Evolutionary conservation across 2,329 filamentous ascomycete genomes (phyloP).

Genomic region (Phoma herbarum): DNA sequence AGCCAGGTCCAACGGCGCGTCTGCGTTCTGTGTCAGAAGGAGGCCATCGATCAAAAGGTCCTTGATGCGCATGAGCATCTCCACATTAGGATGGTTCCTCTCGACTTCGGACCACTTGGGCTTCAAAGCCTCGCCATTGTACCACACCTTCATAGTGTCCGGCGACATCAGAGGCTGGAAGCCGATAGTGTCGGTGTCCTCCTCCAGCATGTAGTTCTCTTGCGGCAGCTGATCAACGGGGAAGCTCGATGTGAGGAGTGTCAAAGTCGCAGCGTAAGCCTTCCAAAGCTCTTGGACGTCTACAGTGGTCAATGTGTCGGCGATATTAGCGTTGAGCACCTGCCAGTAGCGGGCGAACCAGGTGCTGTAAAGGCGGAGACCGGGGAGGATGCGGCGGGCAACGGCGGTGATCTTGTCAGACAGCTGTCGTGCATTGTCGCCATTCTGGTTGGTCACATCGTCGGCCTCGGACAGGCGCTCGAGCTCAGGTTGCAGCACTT

Average conservation of each 20-base stretch:
- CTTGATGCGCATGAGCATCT: conserved; percentile 72
- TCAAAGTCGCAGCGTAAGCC: conserved; percentile 69
- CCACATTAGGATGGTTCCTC: conserved; percentile 65
- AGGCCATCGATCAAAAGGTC: conserved; percentile 70
- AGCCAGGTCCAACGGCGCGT: conserved; percentile 60
- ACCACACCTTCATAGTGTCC: conserved; percentile 62
- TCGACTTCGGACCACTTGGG: conserved; percentile 63
- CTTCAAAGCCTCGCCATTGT: conserved; percentile 59
- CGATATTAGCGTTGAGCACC: conserved; percentile 63
- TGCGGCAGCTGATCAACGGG: conserved; percentile 64
- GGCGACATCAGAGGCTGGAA: conserved; percentile 68
- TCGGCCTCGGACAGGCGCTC: conserved; percentile 60
- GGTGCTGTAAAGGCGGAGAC: conserved; percentile 71
- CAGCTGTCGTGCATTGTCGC: conserved; percentile 46
- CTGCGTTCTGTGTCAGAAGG: conserved; percentile 61
- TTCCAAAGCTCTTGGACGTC: conserved; percentile 71
- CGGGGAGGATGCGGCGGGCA: conserved; percentile 69
- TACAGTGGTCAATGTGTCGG: conserved; percentile 63
- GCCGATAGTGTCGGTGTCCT: conserved; percentile 72
- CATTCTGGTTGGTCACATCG: conserved; percentile 57
- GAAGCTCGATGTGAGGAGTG: conserved; percentile 67
- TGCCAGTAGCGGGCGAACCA: conserved; percentile 69
- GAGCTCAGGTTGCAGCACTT: conserved; percentile 74
- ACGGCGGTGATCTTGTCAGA: conserved; percentile 65
- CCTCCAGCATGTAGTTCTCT: conserved; percentile 70